Evolutionary conservation across 2,329 filamentous ascomycete species (phyloP), one percentile per base, ranked within the genome.

Genomic region (Calonectria pseudoreteaudii): DNA sequence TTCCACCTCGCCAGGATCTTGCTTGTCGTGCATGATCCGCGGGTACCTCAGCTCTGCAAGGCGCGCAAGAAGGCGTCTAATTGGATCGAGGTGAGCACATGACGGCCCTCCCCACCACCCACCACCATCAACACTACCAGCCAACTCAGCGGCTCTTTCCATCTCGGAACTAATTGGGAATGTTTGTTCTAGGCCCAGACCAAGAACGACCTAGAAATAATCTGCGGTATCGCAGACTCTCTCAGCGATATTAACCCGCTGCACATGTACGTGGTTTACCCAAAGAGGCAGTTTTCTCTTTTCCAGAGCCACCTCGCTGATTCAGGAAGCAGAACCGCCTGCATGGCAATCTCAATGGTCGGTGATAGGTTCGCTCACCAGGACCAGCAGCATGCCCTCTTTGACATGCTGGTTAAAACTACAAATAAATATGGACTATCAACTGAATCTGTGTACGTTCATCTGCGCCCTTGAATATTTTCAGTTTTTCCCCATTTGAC

Each of bases 361-460:
- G 85, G 85, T 1, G 85, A 86, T 56, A 83, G 83, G n/a, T 72
- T 76, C 49, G 70, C 60, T 23, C 28, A 73, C 52, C 31, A 31
- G 44, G 56, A 67, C 1, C 75, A 76, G 30, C 75, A 75, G 28
- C 66, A 66, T 26, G 73, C 75, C 5, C 41, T 76, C 14, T 53
- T 73, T 6, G 53, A 72, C 9, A 71, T 76, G 20, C 50, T 76
- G 2, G 62, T 73, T 10, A 76, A 75, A 34, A 74, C 75, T 13
- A 58, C 75, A 1, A 70, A 38, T 20, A 68, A 69, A 30, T 76
- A 73, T 10, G 75, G 73, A 2, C 49, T 72, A 30, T 49, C 75
- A 14, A 76, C 73, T 3, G 52, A 73, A 9, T 26, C 62, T 14
- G 73, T 69, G 75, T 76, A 69, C 73, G 75, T 71, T 1, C 0